phyloP scores from a whole-genome alignment of 2,329 filamentous ascomycete species.

The Nemania sp. region DNA sequence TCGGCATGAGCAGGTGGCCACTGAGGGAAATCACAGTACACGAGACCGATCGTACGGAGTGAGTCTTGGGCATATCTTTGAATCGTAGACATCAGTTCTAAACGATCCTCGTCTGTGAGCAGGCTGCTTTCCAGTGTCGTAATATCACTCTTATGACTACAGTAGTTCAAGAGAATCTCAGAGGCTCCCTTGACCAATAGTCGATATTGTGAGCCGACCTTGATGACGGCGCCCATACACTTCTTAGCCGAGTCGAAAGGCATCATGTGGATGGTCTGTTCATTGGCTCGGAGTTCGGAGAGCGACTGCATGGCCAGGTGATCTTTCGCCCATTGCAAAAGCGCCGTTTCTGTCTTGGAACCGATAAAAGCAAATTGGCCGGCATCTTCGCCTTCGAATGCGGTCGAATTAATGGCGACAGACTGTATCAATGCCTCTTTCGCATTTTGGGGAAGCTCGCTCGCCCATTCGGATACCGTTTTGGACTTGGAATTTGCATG shows the following conservation, averaged over 20 bases:
- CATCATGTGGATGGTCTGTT: constrained; percentile 53
- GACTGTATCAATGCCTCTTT: constrained; percentile 47
- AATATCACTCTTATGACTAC: constrained; percentile 40
- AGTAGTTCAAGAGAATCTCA: constrained; percentile 55
- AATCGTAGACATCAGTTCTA: constrained; percentile 58
- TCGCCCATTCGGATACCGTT: constrained; percentile 39
- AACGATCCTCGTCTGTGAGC: constrained; percentile 60
- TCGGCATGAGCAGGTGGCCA: constrained; percentile 71
- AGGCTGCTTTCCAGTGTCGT: constrained; percentile 47
- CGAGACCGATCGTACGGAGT: constrained; percentile 73
- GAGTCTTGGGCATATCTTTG: constrained; percentile 66
- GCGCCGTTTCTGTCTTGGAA: constrained; percentile 60
- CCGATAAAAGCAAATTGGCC: constrained; percentile 53
- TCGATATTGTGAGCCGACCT: constrained; percentile 51
- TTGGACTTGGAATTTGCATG: constrained; percentile 25
- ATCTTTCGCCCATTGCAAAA: constrained; percentile 54
- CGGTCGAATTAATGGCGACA: constrained; percentile 60
- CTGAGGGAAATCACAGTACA: constrained; percentile 71
- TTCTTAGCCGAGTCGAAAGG: constrained; percentile 60
- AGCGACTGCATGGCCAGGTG: constrained; percentile 54
- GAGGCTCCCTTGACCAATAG: constrained; percentile 60
- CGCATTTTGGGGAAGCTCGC: constrained; percentile 32
- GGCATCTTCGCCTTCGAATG: constrained; percentile 55
- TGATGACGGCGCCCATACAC: constrained; percentile 60
- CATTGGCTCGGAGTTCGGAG: constrained; percentile 50